Base-by-base conservation (phyloP, 2,329 filamentous ascomycete genomes). In the Pseudogymnoascus sp. region DNA sequence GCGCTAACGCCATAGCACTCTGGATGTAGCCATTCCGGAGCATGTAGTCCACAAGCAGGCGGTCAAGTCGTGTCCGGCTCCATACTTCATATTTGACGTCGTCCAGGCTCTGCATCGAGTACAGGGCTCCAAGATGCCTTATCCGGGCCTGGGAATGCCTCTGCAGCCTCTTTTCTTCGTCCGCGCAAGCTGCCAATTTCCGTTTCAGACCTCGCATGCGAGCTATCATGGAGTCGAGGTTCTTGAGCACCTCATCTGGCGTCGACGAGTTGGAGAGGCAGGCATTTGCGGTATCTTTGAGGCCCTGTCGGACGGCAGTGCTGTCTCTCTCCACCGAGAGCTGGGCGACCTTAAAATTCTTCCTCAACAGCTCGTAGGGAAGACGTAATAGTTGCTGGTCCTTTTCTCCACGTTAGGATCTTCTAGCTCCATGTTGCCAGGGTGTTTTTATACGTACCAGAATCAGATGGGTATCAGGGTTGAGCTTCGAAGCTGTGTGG, bases 61-160 rank as follows among this genome's bases (percentile, higher is more conserved):
- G 81, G 74, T 96, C 89, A 49, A 99, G 80, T 21, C 94, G 81
- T 39, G 84, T 84, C 62, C 90, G 84, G 65, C 89, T 91, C 94
- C 94, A 99, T 63, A 84, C 80, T 72, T 97, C 93, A 76, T 97
- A 99, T 72, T 91, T 91, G 68, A 96, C 91, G 73, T 99, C 94
- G 61, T 91, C 89, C 65, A 97, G 80, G 65, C 85, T 90, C 63
- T 88, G 83, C 69, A 97, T 90, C 49, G 82, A 76, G 74, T 94
- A 91, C 4, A 99, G 80, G 68, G 92, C 86, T 68, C 90, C 84
- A 35, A 99, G 79, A 75, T 99, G 92, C 26, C 83, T 79, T 63
- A 96, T 86, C 33, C 94, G 85, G 66, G 90, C 88, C 61, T 85
- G 84, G 31, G 90, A 84, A 70, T 95, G 88, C 6, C 81, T 80